Evolutionary conservation across 1,139 yeast genomes (phyloP).

Genomic region (Cylindricascospora bacillispora): DNA sequence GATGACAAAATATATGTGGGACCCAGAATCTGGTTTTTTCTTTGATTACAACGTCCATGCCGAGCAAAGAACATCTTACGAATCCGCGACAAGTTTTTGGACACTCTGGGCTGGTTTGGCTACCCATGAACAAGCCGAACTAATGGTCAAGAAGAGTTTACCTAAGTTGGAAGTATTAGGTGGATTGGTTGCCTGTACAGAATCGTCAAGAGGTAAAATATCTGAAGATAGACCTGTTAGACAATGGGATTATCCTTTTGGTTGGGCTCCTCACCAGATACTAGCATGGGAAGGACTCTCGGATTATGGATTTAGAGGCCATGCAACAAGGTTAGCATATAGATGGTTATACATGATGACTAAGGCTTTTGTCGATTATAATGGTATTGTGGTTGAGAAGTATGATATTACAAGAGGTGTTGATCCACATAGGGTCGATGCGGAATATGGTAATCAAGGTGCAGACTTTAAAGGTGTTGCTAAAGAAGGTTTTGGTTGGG

Average conservation of each 20-base stretch:
- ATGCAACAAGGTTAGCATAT: slow-evolving; percentile 62
- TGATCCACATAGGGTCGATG: slow-evolving; percentile 85
- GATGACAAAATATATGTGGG: slow-evolving; percentile 72
- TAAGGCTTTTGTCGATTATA: slow-evolving; percentile 82
- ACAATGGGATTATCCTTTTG: slow-evolving; percentile 97
- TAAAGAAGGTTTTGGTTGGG: slow-evolving; percentile 97
- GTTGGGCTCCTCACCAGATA: slow-evolving; percentile 99
- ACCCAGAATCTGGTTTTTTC: slow-evolving; percentile 62
- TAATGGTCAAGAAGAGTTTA: slow-evolving; percentile 47
- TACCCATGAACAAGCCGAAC: slow-evolving; percentile 57
- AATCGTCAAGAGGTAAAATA: slow-evolving; percentile 59
- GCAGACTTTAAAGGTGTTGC: slow-evolving; percentile 87
- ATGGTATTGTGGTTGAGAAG: slow-evolving; percentile 93
- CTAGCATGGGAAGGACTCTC: slow-evolving; percentile 81
- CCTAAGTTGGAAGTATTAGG: slow-evolving; percentile 73
- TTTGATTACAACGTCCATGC: slow-evolving; percentile 71
- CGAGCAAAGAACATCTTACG: slow-evolving; percentile 49
- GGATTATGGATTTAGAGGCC: slow-evolving; percentile 57
- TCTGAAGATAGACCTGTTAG: slow-evolving; percentile 66
- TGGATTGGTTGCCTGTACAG: slow-evolving; percentile 81
- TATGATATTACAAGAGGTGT: slow-evolving; percentile 77
- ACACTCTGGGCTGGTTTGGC: slow-evolving; percentile 81
- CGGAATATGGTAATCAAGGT: slow-evolving; percentile 97
- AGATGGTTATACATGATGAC: slow-evolving; percentile 89
- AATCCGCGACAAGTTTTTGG: slow-evolving; percentile 88